Evolutionary conservation across 352 stramenopile genomes (phyloP).

Genomic region (Globisporangium camurandrum): DNA sequence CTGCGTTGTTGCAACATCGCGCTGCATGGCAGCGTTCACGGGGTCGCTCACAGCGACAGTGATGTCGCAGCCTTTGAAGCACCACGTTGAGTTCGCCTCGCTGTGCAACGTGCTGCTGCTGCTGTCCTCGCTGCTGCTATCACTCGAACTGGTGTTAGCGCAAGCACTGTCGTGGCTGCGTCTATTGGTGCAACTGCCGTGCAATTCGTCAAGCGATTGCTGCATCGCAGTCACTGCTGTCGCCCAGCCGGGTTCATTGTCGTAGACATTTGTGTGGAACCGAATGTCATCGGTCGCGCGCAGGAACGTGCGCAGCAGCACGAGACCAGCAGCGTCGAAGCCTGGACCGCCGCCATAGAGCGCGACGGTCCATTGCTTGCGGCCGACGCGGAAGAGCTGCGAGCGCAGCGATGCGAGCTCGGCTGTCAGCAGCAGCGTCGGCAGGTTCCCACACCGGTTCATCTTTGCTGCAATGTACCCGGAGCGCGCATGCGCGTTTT

Average conservation of each 20-base stretch:
- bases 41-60: no score
- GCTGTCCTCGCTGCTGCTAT: conserved; percentile 8
- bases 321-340: conserved; percentile 46
- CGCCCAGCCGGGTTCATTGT: conserved; percentile 62
- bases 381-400: no score
- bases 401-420: no score
- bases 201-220: conserved; percentile 20
- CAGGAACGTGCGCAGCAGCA: conserved; percentile 48
- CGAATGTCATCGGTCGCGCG: conserved; percentile 30
- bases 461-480: no score
- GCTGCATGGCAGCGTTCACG: conserved; percentile 30
- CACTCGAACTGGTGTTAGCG: not conserved
- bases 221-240: conserved; percentile 26
- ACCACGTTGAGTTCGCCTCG: no score
- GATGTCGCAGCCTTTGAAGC: conserved; percentile 57
- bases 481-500: no score
- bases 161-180: no score
- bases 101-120: no score
- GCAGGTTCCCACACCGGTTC: no score
- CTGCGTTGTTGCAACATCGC: no score
- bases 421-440: no score
- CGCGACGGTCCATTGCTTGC: no score
- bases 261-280: conserved; percentile 54
- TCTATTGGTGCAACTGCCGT: not conserved
- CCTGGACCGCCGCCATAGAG: conserved; percentile 56